Conservation (phyloP, 2,329 filamentous ascomycete species). For the Metarhizium humberi region DNA sequence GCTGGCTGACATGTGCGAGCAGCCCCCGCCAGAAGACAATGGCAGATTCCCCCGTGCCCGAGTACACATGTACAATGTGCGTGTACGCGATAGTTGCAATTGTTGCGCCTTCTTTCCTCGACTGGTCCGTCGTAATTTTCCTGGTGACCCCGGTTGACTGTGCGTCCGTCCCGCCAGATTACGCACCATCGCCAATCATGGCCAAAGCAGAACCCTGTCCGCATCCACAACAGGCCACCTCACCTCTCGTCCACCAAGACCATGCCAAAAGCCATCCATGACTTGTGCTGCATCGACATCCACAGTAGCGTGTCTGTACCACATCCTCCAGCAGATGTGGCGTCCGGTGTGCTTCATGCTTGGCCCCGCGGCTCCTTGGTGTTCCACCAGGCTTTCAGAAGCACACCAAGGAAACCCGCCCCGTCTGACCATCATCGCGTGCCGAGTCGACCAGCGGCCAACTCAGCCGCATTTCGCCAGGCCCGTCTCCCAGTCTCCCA, state of each 20-base stretch:
- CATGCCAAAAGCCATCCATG: neutral
- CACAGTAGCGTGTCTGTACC: neutral
- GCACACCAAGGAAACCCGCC: neutral
- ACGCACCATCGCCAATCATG: neutral
- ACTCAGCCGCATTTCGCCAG: neutral
- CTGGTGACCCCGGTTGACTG: neutral
- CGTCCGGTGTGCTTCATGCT: neutral
- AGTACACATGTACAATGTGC: too few relatives aligned
- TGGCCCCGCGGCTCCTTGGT: neutral
- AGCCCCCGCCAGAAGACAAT: too few relatives aligned
- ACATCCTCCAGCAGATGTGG: neutral
- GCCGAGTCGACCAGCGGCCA: neutral
- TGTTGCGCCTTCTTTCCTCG: neutral
- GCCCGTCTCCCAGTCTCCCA: too few relatives aligned
- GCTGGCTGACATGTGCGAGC: too few relatives aligned
- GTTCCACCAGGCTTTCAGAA: neutral
- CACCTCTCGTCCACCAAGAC: neutral
- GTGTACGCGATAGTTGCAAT: too few relatives aligned
- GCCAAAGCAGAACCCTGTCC: neutral
- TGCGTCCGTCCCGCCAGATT: neutral
- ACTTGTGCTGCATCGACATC: neutral
- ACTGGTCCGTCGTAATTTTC: neutral
- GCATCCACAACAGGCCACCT: neutral
- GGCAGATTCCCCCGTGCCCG: too few relatives aligned
- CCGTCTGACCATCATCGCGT: neutral